phyloP scores from a whole-genome alignment of 306 rosid genomes.

The Pueraria montana region DNA sequence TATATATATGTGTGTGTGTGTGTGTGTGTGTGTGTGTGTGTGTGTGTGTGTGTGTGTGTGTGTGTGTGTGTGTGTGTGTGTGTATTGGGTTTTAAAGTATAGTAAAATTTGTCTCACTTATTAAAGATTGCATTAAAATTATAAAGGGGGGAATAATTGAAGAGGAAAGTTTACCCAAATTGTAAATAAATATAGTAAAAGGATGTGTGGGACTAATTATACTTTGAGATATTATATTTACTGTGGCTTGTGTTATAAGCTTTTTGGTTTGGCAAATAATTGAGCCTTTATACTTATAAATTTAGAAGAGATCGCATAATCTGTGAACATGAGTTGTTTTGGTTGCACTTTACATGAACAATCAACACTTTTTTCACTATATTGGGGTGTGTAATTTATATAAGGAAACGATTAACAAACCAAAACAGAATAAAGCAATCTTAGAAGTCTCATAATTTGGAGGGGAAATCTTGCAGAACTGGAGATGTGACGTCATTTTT shows the following conservation, averaged over 20 bases:
- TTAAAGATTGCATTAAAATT: conserved; percentile 32
- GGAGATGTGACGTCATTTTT: conserved; percentile 35
- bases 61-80: too few relatives aligned
- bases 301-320: neutral
- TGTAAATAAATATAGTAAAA: conserved; percentile 22
- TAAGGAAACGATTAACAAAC: neutral
- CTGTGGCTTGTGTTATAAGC: neutral
- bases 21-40: too few relatives aligned
- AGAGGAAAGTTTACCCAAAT: conserved; percentile 11
- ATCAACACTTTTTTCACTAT: neutral
- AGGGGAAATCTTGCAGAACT: neutral
- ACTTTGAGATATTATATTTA: conserved; percentile 8
- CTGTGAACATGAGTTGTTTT: conserved; percentile 8
- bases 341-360: neutral
- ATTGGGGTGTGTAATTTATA: conserved; percentile 7
- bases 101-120: conserved; percentile 2
- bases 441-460: neutral
- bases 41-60: too few relatives aligned
- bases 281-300: conserved; percentile 2
- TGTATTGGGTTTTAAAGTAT: neutral
- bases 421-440: neutral
- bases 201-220: neutral
- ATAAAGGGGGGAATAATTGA: neutral
- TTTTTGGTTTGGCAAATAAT: neutral
- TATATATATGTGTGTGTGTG: too few relatives aligned